Evolutionary conservation across 768 basidiomycete genomes (phyloP).

Genomic region (Mrakia gelida): DNA sequence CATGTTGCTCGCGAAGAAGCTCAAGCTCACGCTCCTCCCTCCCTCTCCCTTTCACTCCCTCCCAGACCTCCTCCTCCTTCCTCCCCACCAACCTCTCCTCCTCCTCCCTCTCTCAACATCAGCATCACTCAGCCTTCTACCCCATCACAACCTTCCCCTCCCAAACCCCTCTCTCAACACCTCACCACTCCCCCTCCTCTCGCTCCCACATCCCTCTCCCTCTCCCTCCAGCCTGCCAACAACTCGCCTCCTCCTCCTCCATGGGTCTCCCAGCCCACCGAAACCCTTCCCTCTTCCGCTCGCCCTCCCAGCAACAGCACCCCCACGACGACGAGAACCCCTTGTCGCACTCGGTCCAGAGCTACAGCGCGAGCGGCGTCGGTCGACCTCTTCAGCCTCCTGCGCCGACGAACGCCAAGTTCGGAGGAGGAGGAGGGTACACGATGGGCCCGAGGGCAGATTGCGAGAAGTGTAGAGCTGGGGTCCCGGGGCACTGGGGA

Average conservation of each 20-base stretch:
- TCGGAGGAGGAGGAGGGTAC: neutral
- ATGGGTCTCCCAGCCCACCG: too few species aligned
- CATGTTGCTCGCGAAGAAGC: neutral
- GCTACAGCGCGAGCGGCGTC: neutral
- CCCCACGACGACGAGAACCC: neutral
- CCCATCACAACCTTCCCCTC: conserved; percentile 4
- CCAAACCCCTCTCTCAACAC: conserved; percentile 24
- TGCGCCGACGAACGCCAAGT: neutral
- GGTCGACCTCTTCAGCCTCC: conserved; percentile 21
- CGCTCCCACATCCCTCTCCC: conserved; percentile 7
- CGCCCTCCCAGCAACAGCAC: neutral
- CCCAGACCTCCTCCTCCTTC: too few species aligned
- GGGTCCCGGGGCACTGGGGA: conserved; percentile 28
- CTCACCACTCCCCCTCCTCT: conserved; percentile 18
- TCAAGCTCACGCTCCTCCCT: neutral
- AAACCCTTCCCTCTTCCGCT: too few species aligned
- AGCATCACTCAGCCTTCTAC: neutral
- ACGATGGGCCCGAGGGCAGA: conserved; percentile 34
- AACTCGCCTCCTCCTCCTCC: neutral
- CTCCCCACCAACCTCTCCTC: neutral
- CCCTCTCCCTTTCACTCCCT: neutral
- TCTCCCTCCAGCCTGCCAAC: neutral
- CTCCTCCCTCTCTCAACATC: neutral
- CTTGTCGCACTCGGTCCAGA: neutral
- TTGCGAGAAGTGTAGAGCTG: conserved; percentile 31